Conservation (phyloP, 139 green algal genomes). For the Closterium sp. region DNA sequence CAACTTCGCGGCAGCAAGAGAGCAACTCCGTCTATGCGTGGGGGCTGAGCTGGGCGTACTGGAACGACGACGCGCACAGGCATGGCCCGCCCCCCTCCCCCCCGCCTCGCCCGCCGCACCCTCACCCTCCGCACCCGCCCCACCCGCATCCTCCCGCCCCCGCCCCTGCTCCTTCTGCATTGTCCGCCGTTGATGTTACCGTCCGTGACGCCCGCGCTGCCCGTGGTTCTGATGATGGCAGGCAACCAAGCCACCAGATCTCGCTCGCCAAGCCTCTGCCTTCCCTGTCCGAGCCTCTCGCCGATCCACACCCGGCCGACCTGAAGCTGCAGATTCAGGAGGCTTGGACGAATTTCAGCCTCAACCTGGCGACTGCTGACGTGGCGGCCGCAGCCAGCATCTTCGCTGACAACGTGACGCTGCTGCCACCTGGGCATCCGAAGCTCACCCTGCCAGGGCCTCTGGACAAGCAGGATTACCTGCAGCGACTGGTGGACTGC, state of each 20-base stretch:
- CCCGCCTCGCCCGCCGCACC: background rate
- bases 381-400: background rate
- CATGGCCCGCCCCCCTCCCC: background rate
- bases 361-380: background rate
- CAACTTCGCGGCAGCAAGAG: background rate
- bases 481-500: background rate
- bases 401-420: background rate
- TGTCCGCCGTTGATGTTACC: background rate
- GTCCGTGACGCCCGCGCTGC: background rate
- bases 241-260: background rate
- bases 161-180: background rate
- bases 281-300: background rate
- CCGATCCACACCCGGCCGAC: background rate
- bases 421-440: background rate
- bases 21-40: background rate
- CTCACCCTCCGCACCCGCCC: too few species aligned
- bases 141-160: background rate
- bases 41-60: background rate
- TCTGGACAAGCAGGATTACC: background rate
- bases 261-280: background rate
- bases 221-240: background rate
- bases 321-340: background rate
- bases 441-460: background rate
- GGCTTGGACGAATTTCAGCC: background rate
- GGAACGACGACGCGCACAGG: background rate